Percentiles rank a stretch among this genome's conserved stretches.
phyloP scores from a whole-genome alignment of 2,329 filamentous ascomycete species.

The Fusarium circinatum region DNA sequence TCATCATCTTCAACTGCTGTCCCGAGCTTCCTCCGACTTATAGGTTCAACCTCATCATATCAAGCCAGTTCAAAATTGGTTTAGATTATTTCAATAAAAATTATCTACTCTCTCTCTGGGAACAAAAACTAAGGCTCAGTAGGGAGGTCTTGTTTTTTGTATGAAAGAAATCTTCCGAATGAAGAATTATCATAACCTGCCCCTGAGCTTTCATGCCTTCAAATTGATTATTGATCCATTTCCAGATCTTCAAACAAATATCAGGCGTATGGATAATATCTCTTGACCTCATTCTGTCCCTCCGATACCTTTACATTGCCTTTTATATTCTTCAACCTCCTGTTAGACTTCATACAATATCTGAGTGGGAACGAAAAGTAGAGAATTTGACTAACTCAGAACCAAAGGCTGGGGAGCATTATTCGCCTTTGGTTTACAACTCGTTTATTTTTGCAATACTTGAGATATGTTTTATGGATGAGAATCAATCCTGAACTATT shows the following conservation, averaged over 20 bases:
- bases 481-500: no score
- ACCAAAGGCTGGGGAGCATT: background rate
- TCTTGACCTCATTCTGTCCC: no score
- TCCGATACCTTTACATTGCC: no score
- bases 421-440: background rate
- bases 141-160: background rate
- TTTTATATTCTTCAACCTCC: background rate
- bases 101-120: background rate
- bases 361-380: background rate
- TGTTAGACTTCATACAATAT: no score
- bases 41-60: background rate
- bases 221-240: background rate
- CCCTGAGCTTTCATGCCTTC: background rate
- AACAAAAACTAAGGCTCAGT: background rate
- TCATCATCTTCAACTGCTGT: background rate
- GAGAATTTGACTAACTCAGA: no score
- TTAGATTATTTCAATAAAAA: background rate
- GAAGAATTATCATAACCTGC: background rate
- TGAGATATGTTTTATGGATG: no score
- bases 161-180: background rate
- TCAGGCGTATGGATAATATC: background rate
- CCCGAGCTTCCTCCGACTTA: slow-evolving; percentile 17
- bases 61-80: background rate
- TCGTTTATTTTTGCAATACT: no score
- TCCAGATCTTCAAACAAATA: background rate